A percentile compares a stretch with the other conserved stretches of the same genome.
phyloP scores from a whole-genome alignment of 495 filamentous ascomycete species.

The Oleoguttula mirabilis region DNA sequence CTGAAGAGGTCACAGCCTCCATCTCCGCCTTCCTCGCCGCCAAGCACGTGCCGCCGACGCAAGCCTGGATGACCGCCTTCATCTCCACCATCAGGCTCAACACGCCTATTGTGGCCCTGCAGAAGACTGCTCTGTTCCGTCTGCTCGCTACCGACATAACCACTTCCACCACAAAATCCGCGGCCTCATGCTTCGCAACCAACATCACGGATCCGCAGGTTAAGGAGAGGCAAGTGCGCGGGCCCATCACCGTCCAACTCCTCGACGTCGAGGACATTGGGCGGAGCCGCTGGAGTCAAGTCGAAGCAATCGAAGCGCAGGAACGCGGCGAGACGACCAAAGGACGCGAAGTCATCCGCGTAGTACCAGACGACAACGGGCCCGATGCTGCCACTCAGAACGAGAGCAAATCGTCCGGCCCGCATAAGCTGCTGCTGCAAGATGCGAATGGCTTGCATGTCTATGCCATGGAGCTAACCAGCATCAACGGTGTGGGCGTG shows the following conservation, averaged over 20 bases:
- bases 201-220: conserved; percentile 41
- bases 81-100: conserved; percentile 32
- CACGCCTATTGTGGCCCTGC: conserved; percentile 56
- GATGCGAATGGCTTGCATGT: conserved; percentile 59
- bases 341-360: conserved; percentile 71
- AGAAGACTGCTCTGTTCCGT: conserved; percentile 70
- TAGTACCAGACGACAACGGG: conserved; percentile 42
- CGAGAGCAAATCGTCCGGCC: conserved; percentile 34
- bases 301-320: conserved; percentile 71
- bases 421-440: conserved; percentile 72
- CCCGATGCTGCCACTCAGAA: conserved; percentile 17
- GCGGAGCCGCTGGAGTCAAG: conserved; percentile 65
- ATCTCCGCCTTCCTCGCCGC: conserved; percentile 25
- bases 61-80: conserved; percentile 30
- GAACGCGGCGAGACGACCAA: conserved; percentile 73
- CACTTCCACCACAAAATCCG: conserved; percentile 37
- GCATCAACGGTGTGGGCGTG: conserved; percentile 51
- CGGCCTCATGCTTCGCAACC: conserved; percentile 40
- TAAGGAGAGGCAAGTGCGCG: conserved; percentile 42
- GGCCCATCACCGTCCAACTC: conserved; percentile 64
- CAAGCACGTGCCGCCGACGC: conserved; percentile 25
- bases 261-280: conserved; percentile 74
- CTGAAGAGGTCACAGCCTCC: conserved; percentile 25
- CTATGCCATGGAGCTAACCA: conserved; percentile 60
- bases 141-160: conserved; percentile 68